These are phyloP conservation scores for Chaetomidium leptoderma DNA, from an alignment of 495 filamentous ascomycete genomes.

Conservation along the genomic window DNA sequence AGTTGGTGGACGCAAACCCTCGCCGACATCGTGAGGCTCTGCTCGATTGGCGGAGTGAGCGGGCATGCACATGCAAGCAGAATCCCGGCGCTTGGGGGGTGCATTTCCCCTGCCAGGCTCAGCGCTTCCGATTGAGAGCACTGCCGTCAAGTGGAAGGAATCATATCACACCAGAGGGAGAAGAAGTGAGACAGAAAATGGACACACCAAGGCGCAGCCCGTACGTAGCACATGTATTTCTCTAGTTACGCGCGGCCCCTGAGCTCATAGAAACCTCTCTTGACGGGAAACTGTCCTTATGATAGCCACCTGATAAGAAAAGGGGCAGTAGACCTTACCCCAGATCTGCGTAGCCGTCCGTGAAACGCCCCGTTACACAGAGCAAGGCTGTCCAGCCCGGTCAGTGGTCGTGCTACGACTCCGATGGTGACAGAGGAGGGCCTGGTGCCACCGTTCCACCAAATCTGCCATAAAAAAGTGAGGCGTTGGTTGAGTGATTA, in stretches of 20 bases:
- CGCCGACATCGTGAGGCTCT: conserved; percentile 7
- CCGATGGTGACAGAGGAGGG: background rate
- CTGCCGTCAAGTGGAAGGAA: background rate
- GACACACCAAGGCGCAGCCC: background rate
- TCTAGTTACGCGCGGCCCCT: background rate
- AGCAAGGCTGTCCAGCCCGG: background rate
- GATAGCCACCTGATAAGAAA: background rate
- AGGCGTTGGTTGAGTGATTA: conserved; percentile 5
- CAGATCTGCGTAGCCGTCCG: background rate
- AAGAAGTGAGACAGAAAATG: background rate
- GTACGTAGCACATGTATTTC: conserved; percentile 4
- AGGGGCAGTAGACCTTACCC: background rate
- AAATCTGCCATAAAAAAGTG: conserved; percentile 1
- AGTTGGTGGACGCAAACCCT: background rate
- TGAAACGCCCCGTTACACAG: background rate
- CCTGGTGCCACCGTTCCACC: conserved; percentile 2
- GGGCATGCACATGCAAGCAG: conserved; percentile 6
- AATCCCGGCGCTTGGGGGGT: conserved; percentile 6
- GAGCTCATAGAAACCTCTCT: background rate
- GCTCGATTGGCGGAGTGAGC: conserved; percentile 1
- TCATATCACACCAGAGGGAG: background rate
- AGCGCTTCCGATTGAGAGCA: background rate
- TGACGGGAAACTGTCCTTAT: background rate
- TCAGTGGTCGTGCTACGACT: background rate
- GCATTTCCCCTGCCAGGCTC: background rate